Base-by-base conservation (phyloP, 1,139 yeast species). In the Kurtzmaniella quercitrusa region DNA sequence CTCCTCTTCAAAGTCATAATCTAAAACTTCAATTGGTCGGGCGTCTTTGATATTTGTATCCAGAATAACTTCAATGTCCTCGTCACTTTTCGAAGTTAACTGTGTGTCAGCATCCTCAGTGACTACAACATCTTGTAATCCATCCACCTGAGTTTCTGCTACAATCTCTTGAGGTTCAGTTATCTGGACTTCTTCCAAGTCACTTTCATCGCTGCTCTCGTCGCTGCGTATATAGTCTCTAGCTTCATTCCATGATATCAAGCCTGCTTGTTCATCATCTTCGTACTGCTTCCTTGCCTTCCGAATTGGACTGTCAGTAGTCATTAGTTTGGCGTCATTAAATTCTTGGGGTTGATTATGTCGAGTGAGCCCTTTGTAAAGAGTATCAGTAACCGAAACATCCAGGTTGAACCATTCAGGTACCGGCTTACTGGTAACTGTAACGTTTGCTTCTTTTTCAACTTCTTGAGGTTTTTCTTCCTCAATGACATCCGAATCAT, bases 1-100 rank as follows among this genome's bases (percentile, higher is more conserved):
- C 27, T 81, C 83, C 46, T 86, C 90, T 21, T 82, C 85, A 58
- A 80, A 87, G 47, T 79, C 85, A 52, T 82, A 84, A 46, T 82
- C 85, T 6, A 76, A 51, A 12, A 17, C 29, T 2, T 29, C 34
- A 14, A 27, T 27, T 10, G 31, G 31, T 27, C 14, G 12, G 4
- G 31, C 5, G 10, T 10, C 31, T 27, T 27, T n/a, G 12, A 12
- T 6, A 4, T 11, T 27, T 10, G 12, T 27, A 10, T 27, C 31
- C 31, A 10, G 31, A 27, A n/a, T 27, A 4, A 27, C 10, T n/a
- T 27, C 10, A 10, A 27, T 11, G 3, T 27, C 31, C 31, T 27
- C 31, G 5, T 27, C 31, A 27, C 5, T 5, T 27, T 10, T 12
- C 14, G 4, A 34, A 12, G 21, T n/a, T 4, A 39, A 27, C 14